phyloP scores from a whole-genome alignment of 345 rosid species.

The Citropsis articulata region DNA sequence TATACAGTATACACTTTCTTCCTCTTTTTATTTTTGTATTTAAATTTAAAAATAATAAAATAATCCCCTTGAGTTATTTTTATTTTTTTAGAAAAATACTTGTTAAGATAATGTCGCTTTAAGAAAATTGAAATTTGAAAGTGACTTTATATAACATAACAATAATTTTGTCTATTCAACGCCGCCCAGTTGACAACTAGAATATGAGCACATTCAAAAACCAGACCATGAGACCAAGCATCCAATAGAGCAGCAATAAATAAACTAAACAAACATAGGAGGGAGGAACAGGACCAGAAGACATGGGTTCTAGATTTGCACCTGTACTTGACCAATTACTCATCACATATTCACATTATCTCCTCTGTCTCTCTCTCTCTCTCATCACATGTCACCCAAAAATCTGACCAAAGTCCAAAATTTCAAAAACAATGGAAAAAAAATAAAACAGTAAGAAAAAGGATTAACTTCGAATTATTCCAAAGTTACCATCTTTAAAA shows the following conservation, averaged over 20 bases:
- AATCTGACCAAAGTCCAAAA: neutral
- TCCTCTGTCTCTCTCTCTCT: neutral
- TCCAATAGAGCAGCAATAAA: neutral
- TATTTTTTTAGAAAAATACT: no score
- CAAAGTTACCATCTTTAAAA: no score
- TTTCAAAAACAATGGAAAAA: neutral
- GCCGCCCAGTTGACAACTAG: constrained; percentile 1
- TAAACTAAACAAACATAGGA: neutral
- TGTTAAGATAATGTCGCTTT: neutral
- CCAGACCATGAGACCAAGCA: neutral
- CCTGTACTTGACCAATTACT: neutral
- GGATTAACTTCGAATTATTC: no score
- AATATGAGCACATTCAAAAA: neutral
- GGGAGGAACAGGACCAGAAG: neutral
- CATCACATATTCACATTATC: neutral
- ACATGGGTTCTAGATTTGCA: neutral
- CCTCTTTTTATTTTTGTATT: no score
- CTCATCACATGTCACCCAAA: neutral
- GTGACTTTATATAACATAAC: neutral
- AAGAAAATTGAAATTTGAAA: neutral
- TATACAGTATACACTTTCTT: no score
- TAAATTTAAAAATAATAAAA: no score
- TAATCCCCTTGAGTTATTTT: no score
- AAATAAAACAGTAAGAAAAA: neutral
- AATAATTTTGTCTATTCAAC: neutral